Conservation (phyloP, 2,329 filamentous ascomycete genomes). For the Diaporthe amygdali region DNA sequence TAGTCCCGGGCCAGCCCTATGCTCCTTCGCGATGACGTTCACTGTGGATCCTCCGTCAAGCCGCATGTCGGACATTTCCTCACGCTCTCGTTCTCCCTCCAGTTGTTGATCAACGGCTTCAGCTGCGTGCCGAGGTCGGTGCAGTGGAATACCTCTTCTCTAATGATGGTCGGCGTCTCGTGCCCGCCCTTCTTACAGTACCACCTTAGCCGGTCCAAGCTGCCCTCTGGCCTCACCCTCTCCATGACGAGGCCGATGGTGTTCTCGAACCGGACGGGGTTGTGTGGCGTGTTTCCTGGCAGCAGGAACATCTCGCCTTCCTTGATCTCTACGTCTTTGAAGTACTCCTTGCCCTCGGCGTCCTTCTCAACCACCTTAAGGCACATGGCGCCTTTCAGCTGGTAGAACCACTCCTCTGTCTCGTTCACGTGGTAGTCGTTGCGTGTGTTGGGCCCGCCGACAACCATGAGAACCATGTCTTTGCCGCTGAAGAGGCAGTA, state of each 20-base stretch:
- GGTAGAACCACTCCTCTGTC: constrained; percentile 32
- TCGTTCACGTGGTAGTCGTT: constrained; percentile 32
- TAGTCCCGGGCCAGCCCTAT: too few species aligned
- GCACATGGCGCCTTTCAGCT: constrained; percentile 31
- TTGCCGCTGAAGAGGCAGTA: constrained; percentile 30
- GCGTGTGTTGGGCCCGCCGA: constrained; percentile 30
- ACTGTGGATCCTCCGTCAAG: constrained; percentile 24
- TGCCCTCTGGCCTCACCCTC: constrained; percentile 27
- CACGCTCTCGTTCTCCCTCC: constrained; percentile 28
- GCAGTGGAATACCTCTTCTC: constrained; percentile 29
- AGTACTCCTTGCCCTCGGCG: constrained; percentile 11
- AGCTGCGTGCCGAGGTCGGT: constrained; percentile 29
- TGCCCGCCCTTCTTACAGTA: constrained; percentile 31
- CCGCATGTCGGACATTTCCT: constrained; percentile 25
- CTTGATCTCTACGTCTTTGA: constrained; percentile 27
- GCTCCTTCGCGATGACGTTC: not conserved
- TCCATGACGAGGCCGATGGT: constrained; percentile 31
- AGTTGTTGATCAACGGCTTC: constrained; percentile 29
- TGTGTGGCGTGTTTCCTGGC: constrained; percentile 29
- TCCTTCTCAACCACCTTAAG: constrained; percentile 26
- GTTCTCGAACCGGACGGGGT: constrained; percentile 29
- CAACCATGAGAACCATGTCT: constrained; percentile 31
- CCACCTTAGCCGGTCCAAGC: constrained; percentile 29
- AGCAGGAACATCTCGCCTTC: constrained; percentile 29
- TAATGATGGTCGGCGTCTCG: constrained; percentile 26